phyloP scores from a whole-genome alignment of 179 eudicot genomes.

The Camellia oleifera region DNA sequence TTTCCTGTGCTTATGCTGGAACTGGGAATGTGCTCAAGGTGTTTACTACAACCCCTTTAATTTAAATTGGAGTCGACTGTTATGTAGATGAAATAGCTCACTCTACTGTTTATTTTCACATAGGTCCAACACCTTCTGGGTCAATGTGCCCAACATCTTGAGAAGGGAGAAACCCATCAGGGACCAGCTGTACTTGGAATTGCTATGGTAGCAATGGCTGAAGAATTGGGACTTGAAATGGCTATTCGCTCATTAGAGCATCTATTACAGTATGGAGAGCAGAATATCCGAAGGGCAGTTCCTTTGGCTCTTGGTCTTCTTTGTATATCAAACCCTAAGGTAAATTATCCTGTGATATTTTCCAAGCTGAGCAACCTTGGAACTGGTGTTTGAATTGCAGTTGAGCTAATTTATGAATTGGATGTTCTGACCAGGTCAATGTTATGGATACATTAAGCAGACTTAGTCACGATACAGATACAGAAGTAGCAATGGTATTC shows the following conservation, averaged over 20 bases:
- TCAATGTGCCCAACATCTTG: conserved; percentile 94
- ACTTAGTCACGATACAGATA: conserved; percentile 92
- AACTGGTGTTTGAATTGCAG: conserved; percentile 5
- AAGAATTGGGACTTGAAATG: conserved; percentile 92
- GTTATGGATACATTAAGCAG: conserved; percentile 98
- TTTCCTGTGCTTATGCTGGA: conserved; percentile 99
- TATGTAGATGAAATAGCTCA: neutral
- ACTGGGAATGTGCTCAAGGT: conserved; percentile 98
- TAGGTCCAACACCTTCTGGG: conserved; percentile 95
- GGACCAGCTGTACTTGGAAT: conserved; percentile 97
- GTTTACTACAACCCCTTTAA: conserved; percentile 3
- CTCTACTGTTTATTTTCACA: conserved; percentile 12
- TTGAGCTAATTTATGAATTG: neutral
- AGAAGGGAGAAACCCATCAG: conserved; percentile 87
- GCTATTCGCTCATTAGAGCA: conserved; percentile 93
- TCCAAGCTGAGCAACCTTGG: neutral
- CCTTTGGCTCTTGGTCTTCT: conserved; percentile 91
- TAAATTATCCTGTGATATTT: conserved; percentile 20
- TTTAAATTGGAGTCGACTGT: conserved; percentile 6
- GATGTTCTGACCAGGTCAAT: conserved; percentile 60
- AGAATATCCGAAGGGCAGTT: conserved; percentile 89
- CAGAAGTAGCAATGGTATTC: conserved; percentile 94
- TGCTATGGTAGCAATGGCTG: conserved; percentile 98
- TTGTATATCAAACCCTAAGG: conserved; percentile 94
- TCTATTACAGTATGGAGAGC: conserved; percentile 95